Percentiles rank a stretch among this genome's conserved stretches.
These are phyloP conservation scores for Xylariaceae sp. DNA, from an alignment of 2,329 filamentous ascomycete genomes.

Conservation along the genomic window DNA sequence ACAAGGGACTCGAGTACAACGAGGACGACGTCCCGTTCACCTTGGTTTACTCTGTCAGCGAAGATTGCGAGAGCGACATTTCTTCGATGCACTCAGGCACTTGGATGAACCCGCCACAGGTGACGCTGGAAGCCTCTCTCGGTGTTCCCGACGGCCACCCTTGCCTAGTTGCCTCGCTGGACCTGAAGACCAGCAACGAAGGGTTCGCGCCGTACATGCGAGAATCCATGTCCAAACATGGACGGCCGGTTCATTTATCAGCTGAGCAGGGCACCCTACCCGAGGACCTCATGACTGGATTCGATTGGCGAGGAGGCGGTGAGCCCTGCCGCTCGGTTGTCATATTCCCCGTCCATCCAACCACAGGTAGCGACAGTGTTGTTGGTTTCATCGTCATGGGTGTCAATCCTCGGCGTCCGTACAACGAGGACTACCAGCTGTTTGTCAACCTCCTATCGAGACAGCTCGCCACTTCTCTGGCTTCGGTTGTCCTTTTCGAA, in stretches of 20 bases:
- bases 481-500: slow-evolving; percentile 76
- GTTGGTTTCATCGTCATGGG: slow-evolving; percentile 76
- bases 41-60: slow-evolving; percentile 68
- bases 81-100: slow-evolving; percentile 67
- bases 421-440: slow-evolving; percentile 73
- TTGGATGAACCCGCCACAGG: slow-evolving; percentile 53
- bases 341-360: slow-evolving; percentile 73
- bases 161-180: slow-evolving; percentile 55
- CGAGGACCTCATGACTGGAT: slow-evolving; percentile 55
- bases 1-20: slow-evolving; percentile 65
- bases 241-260: slow-evolving; percentile 62
- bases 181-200: slow-evolving; percentile 62
- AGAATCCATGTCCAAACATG: slow-evolving; percentile 62
- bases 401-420: slow-evolving; percentile 71
- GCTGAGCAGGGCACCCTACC: slow-evolving; percentile 63
- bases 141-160: slow-evolving; percentile 62
- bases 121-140: slow-evolving; percentile 65
- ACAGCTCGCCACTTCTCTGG: slow-evolving; percentile 73
- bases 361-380: slow-evolving; percentile 62
- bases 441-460: slow-evolving; percentile 71
- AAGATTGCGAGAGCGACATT: slow-evolving; percentile 65
- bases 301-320: slow-evolving; percentile 66
- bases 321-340: slow-evolving; percentile 66
- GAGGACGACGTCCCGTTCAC: slow-evolving; percentile 71
- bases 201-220: slow-evolving; percentile 73